These are phyloP conservation scores for Phytophthora chlamydospora DNA, from an alignment of 352 stramenopile species.

Conservation along the genomic window DNA sequence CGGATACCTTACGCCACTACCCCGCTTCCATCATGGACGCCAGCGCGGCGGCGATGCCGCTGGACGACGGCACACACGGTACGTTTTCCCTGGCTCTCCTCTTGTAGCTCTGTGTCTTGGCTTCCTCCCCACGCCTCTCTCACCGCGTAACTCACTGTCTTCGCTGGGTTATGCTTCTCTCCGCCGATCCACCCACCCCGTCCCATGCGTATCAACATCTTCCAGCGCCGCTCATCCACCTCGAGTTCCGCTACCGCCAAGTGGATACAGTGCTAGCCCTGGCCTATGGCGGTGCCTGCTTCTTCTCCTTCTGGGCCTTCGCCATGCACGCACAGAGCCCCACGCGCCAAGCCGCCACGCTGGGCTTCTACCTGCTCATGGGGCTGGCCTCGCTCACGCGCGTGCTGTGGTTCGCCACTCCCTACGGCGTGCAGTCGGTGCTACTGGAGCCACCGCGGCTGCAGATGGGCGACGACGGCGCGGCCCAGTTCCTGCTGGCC, in stretches of 20 bases:
- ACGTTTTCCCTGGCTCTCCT: constrained; percentile 6
- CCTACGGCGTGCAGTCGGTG: constrained; percentile 74
- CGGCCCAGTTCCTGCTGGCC: constrained; percentile 71
- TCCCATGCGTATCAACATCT: constrained; percentile 18
- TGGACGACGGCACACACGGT: constrained; percentile 34
- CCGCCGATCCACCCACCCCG: neutral
- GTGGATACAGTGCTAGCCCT: constrained; percentile 81
- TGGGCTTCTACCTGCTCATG: constrained; percentile 87
- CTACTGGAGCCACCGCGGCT: constrained; percentile 63
- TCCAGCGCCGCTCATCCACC: constrained; percentile 62
- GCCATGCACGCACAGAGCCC: constrained; percentile 69
- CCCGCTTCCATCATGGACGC: constrained; percentile 32
- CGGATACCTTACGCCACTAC: constrained; percentile 9
- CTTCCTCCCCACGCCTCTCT: constrained; percentile 6
- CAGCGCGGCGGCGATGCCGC: constrained; percentile 20
- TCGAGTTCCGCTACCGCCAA: constrained; percentile 83
- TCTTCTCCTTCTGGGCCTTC: constrained; percentile 85
- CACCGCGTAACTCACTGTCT: constrained; percentile 4
- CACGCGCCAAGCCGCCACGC: constrained; percentile 63
- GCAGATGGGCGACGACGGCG: constrained; percentile 71
- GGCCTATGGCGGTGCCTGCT: constrained; percentile 75
- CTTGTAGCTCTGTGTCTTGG: constrained; percentile 1
- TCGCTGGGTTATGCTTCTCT: constrained; percentile 7
- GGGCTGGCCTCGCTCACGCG: constrained; percentile 66
- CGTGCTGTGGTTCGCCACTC: constrained; percentile 77